A percentile compares a stretch with the other conserved stretches of the same genome.
phyloP scores from a whole-genome alignment of 2,329 filamentous ascomycete species.

The Talaromyces sp. region DNA sequence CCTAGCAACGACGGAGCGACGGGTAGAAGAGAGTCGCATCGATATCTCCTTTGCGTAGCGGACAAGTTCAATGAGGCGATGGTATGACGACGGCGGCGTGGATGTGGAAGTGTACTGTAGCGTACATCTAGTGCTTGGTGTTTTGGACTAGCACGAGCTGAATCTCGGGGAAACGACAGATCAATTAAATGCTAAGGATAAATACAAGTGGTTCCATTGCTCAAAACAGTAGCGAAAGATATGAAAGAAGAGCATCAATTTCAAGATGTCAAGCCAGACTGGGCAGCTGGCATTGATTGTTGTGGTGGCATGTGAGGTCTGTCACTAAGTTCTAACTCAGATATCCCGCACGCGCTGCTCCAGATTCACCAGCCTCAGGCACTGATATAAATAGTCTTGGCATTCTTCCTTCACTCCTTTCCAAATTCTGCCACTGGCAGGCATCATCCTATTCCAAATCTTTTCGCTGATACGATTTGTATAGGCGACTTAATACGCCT shows the following conservation, averaged over 20 bases:
- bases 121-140: constrained; percentile 1
- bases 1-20: constrained; percentile 29
- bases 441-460: neutral
- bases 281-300: neutral
- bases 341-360: neutral
- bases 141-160: neutral
- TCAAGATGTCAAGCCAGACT: neutral
- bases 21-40: constrained; percentile 31
- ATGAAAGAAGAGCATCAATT: neutral
- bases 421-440: neutral
- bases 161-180: neutral
- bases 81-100: neutral
- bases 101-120: neutral
- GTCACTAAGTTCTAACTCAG: no score
- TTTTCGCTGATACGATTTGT: neutral
- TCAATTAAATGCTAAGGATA: neutral
- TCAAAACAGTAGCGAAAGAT: neutral
- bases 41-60: constrained; percentile 17
- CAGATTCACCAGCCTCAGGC: neutral
- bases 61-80: neutral
- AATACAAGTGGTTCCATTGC: neutral
- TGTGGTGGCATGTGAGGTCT: constrained; percentile 8
- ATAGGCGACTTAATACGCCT: neutral
- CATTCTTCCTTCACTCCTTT: neutral
- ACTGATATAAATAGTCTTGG: constrained; percentile 3